Evolutionary conservation across 306 rosid species (phyloP), one percentile per base, ranked within the genome.

Genomic region (Prunus campanulata): DNA sequence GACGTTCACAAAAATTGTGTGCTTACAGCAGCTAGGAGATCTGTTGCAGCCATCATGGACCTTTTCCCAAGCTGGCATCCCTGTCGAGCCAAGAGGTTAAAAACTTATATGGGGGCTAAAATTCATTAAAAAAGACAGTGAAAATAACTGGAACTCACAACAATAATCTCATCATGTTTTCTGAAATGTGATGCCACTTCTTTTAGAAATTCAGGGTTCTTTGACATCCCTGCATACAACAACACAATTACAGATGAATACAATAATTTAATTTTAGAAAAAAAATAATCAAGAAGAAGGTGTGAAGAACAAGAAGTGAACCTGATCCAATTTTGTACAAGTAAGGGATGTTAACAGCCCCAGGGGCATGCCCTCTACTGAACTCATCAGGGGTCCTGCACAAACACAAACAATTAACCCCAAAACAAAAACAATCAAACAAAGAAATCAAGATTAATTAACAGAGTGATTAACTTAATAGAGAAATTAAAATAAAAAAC

Each of bases 31-130:
- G 89, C 87, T 78, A 86, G 61, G 74, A 93, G 92, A 80, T 91
- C 96, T 63, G 78, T 80, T 4, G 98, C 93, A 66, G 98, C 98
- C 96, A 91, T 86, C 68, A 89, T 77, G 27, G 98, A 93, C 73
- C 92, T 86, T 80, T 89, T 88, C 70, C 98, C 97, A 72, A 84
- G 81, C 30, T 84, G 92, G 75, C 98, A 91, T 15, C 96, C 98
- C 98, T 91, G 68, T 42, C 71, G 14, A 9, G 54, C 77, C 81
- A 80, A 7, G 24, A 80, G 4, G 71, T 18, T 19, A 44, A 73
- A 42, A 35, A 72, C 69, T 30, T 67, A 0, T 69, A 29, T 51
- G 12, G 32, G 27, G 54, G 11, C 9, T 11, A 19, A 16, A 59
- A 2, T 32, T 39, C 29, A 24, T 24, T 20, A 7, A 61, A 12